These are phyloP conservation scores for Chrysopogon serrulatus DNA, from an alignment of 176 grass and related monocot genomes.

Conservation along the genomic window DNA sequence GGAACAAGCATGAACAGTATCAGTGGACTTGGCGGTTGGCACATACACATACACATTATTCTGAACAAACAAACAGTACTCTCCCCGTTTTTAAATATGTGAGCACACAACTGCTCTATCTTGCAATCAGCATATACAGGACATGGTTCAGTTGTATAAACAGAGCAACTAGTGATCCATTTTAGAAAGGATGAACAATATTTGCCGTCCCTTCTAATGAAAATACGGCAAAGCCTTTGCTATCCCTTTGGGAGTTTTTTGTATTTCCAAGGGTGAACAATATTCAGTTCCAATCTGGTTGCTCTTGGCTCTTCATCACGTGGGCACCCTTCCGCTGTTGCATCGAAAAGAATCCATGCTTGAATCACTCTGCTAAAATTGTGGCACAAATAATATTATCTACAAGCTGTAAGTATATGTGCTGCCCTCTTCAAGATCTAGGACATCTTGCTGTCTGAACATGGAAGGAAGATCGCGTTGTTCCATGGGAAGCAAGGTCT, in stretches of 20 bases:
- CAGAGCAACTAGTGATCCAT: background rate
- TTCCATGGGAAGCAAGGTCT: conserved; percentile 42
- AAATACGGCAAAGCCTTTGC: background rate
- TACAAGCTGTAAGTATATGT: conserved; percentile 3
- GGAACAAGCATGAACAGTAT: background rate
- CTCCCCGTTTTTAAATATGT: too few species aligned
- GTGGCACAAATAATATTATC: background rate
- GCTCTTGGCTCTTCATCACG: background rate
- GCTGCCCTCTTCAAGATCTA: conserved; percentile 36
- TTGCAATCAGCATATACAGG: background rate
- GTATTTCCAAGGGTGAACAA: too few species aligned
- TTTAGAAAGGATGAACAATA: background rate
- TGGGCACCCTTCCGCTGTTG: background rate
- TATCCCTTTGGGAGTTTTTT: background rate
- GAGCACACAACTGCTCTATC: too few species aligned
- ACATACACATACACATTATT: background rate
- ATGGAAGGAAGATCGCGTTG: background rate
- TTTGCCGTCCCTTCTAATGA: background rate
- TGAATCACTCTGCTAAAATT: background rate
- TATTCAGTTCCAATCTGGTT: background rate
- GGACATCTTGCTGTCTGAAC: conserved; percentile 23
- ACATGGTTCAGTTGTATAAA: background rate
- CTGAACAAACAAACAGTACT: background rate
- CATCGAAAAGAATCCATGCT: background rate
- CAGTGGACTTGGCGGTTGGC: background rate